phyloP scores from a whole-genome alignment of 2,329 filamentous ascomycete genomes.

The Graphiopsis chlorocephala region DNA sequence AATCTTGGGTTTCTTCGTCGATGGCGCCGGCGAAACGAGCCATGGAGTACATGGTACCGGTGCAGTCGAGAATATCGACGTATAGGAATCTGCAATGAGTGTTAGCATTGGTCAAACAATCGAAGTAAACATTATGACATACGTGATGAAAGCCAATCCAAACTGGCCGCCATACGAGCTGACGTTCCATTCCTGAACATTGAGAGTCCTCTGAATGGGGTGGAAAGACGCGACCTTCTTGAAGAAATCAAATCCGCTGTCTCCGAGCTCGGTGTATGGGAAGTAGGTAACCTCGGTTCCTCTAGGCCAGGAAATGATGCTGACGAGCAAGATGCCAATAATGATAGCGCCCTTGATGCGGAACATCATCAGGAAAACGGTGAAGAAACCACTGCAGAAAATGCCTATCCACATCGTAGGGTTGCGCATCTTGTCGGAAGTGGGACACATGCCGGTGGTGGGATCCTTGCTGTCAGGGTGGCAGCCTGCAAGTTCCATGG shows the following conservation, averaged over 20 bases:
- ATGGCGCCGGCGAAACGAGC: slow-evolving; percentile 77
- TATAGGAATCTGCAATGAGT: slow-evolving; percentile 62
- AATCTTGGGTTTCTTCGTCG: slow-evolving; percentile 79
- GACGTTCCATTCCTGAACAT: slow-evolving; percentile 72
- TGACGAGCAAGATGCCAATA: slow-evolving; percentile 76
- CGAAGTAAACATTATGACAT: background rate
- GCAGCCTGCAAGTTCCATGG: slow-evolving; percentile 74
- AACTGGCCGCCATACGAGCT: slow-evolving; percentile 69
- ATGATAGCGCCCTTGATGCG: slow-evolving; percentile 86
- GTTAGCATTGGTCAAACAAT: background rate
- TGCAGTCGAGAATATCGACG: slow-evolving; percentile 84
- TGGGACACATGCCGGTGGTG: slow-evolving; percentile 58
- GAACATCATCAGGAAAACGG: slow-evolving; percentile 78
- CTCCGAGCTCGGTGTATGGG: slow-evolving; percentile 66
- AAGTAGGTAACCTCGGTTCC: slow-evolving; percentile 76
- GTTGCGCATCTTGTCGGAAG: slow-evolving; percentile 71
- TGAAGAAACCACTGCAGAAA: slow-evolving; percentile 79
- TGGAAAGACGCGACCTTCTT: slow-evolving; percentile 84
- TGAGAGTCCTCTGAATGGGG: slow-evolving; percentile 66
- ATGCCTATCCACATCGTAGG: slow-evolving; percentile 86
- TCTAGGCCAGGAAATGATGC: slow-evolving; percentile 85
- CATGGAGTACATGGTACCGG: slow-evolving; percentile 86
- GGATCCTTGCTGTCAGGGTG: slow-evolving; percentile 46
- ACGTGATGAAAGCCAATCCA: slow-evolving; percentile 75
- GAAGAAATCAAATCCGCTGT: slow-evolving; percentile 79